phyloP scores from a whole-genome alignment of 2,329 filamentous ascomycete genomes.

The Samsoniella hepiali region DNA sequence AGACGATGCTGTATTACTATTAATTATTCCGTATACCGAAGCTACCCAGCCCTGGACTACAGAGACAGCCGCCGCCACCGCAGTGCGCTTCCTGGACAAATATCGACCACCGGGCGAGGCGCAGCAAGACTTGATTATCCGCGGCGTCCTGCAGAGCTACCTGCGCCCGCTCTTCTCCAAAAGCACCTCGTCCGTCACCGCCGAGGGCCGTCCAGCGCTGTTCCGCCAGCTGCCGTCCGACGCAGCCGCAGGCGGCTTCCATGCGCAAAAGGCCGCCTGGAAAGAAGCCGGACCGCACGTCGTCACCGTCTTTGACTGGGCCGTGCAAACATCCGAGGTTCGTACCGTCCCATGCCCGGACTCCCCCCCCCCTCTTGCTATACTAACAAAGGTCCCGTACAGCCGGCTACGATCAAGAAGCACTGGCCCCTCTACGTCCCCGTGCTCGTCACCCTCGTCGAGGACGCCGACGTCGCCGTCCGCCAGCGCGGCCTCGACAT shows the following conservation, averaged over 20 bases:
- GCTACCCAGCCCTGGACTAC: slow-evolving; percentile 39
- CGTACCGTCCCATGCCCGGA: slow-evolving; percentile 3
- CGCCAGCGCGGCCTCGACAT: slow-evolving; percentile 56
- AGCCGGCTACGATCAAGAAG: slow-evolving; percentile 23
- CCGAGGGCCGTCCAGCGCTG: slow-evolving; percentile 30
- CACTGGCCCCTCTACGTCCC: slow-evolving; percentile 70
- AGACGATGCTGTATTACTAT: slow-evolving; percentile 28
- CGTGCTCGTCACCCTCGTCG: slow-evolving; percentile 64
- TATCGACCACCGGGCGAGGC: slow-evolving; percentile 24
- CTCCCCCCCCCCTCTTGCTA: neutral
- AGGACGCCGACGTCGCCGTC: slow-evolving; percentile 55
- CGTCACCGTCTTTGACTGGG: slow-evolving; percentile 46
- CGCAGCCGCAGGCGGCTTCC: neutral
- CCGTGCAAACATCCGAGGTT: slow-evolving; percentile 50
- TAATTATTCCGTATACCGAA: slow-evolving; percentile 33
- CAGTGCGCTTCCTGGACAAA: slow-evolving; percentile 32
- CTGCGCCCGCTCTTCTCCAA: slow-evolving; percentile 66
- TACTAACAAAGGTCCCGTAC: neutral
- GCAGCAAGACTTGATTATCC: slow-evolving; percentile 43
- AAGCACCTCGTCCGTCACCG: slow-evolving; percentile 42
- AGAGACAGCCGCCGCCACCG: slow-evolving; percentile 27
- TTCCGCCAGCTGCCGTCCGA: slow-evolving; percentile 21
- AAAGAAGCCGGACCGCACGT: slow-evolving; percentile 24
- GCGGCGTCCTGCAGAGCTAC: slow-evolving; percentile 58
- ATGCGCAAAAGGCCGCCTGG: slow-evolving; percentile 23